Conservation (phyloP, 768 basidiomycete genomes). For the Collybia nuda region DNA sequence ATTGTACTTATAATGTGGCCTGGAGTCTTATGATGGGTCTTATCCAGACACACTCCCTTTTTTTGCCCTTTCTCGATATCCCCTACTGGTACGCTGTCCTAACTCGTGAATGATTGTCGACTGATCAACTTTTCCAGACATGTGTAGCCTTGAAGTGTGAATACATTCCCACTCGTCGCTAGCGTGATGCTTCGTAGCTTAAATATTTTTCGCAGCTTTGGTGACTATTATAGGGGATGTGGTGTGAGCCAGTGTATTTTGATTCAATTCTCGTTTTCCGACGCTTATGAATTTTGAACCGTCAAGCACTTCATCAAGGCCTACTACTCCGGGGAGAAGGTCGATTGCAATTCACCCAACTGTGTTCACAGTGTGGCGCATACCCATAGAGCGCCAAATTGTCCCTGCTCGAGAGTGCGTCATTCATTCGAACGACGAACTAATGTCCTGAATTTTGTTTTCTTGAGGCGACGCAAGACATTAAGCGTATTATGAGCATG, state of each 20-base stretch:
- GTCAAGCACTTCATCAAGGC: constrained; percentile 60
- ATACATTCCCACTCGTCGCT: constrained; percentile 10
- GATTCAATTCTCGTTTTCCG: constrained; percentile 5
- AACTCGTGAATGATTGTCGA: background rate
- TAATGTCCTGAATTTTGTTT: background rate
- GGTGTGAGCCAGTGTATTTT: constrained; percentile 27
- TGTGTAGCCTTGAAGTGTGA: constrained; percentile 65
- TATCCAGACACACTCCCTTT: constrained; percentile 14
- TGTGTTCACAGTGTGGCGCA: constrained; percentile 61
- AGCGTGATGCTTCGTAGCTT: background rate
- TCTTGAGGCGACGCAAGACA: constrained; percentile 39
- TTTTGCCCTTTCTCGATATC: constrained; percentile 1
- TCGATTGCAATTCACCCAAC: constrained; percentile 49
- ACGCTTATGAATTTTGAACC: constrained; percentile 3
- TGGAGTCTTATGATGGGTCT: constrained; percentile 16
- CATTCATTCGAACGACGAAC: background rate
- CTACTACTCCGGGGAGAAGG: constrained; percentile 61
- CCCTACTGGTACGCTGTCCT: constrained; percentile 3
- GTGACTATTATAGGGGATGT: constrained; percentile 45
- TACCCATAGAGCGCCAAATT: constrained; percentile 59
- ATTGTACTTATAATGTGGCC: constrained; percentile 18
- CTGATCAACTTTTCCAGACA: constrained; percentile 20
- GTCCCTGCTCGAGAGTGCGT: constrained; percentile 48
- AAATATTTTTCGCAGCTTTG: constrained; percentile 25
- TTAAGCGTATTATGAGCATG: constrained; percentile 59